Evolutionary conservation across 768 basidiomycete genomes (phyloP).

Genomic region (Pleurotus ostreatus): DNA sequence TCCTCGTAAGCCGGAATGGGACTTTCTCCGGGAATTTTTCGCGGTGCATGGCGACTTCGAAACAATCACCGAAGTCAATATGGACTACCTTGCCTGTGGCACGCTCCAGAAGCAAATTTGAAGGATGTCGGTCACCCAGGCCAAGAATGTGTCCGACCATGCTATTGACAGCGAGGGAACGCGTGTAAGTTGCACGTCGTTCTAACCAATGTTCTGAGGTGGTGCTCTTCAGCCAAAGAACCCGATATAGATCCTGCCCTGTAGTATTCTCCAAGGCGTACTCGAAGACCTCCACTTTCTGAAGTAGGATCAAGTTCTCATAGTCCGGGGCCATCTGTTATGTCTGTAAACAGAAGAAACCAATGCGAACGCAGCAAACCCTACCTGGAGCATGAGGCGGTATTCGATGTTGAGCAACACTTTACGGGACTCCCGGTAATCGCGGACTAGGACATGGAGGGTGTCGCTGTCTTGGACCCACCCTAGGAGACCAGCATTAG

Average conservation of each 20-base stretch:
- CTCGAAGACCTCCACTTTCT: conserved; percentile 99
- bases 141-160: conserved; percentile 99
- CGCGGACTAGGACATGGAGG: conserved; percentile 91
- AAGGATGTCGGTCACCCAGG: conserved; percentile 96
- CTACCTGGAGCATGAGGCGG: conserved; percentile 95
- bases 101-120: conserved; percentile 89
- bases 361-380: conserved; percentile 1
- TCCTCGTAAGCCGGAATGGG: conserved; percentile 95
- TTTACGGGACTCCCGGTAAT: conserved; percentile 94
- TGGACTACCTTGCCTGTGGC: conserved; percentile 94
- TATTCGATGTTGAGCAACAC: conserved; percentile 97
- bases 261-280: conserved; percentile 98
- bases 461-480: conserved; percentile 98
- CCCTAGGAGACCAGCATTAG: conserved; percentile 90
- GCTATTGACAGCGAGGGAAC: conserved; percentile 93
- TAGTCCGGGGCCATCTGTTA: conserved; percentile 98
- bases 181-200: conserved; percentile 90
- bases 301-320: conserved; percentile 87
- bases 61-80: conserved; percentile 97
- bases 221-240: conserved; percentile 91
- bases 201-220: conserved; percentile 99
- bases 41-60: conserved; percentile 95
- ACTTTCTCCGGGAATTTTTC: conserved; percentile 99
- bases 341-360: conserved; percentile 7
- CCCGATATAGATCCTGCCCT: conserved; percentile 94